Percentiles rank a stretch among this genome's conserved stretches.
Evolutionary conservation across 2,329 filamentous ascomycete genomes (phyloP).

Genomic region (Neurospora sp.): DNA sequence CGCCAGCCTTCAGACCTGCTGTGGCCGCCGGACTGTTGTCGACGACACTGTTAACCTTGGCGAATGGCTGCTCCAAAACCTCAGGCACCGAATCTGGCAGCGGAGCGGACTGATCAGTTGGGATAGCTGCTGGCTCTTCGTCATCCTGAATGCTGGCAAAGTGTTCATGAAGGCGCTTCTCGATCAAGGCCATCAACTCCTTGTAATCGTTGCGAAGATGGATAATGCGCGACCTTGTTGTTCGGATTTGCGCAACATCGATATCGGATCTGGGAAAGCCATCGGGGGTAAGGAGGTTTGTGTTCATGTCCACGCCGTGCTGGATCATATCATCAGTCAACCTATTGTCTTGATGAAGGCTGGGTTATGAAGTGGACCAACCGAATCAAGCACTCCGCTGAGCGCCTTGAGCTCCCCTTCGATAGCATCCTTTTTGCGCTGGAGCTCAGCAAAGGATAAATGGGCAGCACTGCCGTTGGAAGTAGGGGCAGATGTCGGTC

Average conservation of each 20-base stretch:
- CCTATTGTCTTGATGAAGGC: background rate
- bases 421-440: constrained; percentile 71
- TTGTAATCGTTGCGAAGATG: constrained; percentile 89
- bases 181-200: constrained; percentile 71
- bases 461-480: constrained; percentile 53
- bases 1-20: constrained; percentile 71
- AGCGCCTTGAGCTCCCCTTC: constrained; percentile 82
- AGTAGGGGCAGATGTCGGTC: constrained; percentile 54
- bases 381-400: constrained; percentile 78
- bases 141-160: constrained; percentile 62
- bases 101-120: constrained; percentile 21
- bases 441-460: constrained; percentile 67
- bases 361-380: constrained; percentile 31
- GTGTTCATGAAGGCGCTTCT: constrained; percentile 78
- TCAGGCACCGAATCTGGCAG: constrained; percentile 26
- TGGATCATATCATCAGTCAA: constrained; percentile 27
- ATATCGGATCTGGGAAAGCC: constrained; percentile 90
- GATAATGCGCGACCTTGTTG: constrained; percentile 85
- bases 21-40: constrained; percentile 68
- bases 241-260: constrained; percentile 90
- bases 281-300: constrained; percentile 74
- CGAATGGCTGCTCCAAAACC: constrained; percentile 52
- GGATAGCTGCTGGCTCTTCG: constrained; percentile 16
- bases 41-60: constrained; percentile 78
- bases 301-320: constrained; percentile 92